These are phyloP conservation scores for Dactylorhiza incarnata DNA, from an alignment of 106 monocot genomes.

Conservation along the genomic window DNA sequence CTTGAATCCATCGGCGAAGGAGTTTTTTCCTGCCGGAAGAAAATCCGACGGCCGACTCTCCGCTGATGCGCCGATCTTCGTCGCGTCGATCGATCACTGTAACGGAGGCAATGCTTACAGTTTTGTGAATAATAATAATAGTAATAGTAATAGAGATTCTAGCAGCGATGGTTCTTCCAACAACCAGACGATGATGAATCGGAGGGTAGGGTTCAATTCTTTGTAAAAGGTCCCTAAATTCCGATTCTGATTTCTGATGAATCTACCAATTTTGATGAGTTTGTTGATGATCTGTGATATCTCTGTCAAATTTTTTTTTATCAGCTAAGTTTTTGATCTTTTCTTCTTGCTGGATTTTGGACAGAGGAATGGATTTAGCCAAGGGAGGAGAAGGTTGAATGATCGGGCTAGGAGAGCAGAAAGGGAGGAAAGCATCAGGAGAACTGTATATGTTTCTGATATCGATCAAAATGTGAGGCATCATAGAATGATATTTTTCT, in stretches of 20 bases:
- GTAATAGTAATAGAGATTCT: constrained; percentile 25
- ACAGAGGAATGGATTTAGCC: constrained; percentile 55
- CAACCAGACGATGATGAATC: constrained; percentile 27
- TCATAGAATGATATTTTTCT: background rate
- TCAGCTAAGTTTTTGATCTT: background rate
- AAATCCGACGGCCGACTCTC: constrained; percentile 51
- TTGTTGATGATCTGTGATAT: constrained; percentile 5
- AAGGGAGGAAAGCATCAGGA: constrained; percentile 50
- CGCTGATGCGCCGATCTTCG: constrained; percentile 73
- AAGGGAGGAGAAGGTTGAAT: constrained; percentile 47
- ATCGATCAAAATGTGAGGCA: constrained; percentile 51
- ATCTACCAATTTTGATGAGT: background rate
- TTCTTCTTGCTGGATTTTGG: background rate
- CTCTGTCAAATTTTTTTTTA: background rate
- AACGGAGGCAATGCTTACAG: background rate
- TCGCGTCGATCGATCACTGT: constrained; percentile 28
- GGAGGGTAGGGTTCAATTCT: constrained; percentile 35
- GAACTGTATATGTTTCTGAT: constrained; percentile 77
- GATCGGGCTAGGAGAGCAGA: constrained; percentile 42
- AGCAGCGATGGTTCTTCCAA: constrained; percentile 53
- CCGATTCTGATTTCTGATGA: background rate
- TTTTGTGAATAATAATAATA: background rate
- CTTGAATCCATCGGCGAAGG: constrained; percentile 78
- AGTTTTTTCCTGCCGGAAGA: constrained; percentile 61
- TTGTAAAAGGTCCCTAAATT: no score